phyloP scores from a whole-genome alignment of 2,329 filamentous ascomycete species.

The Phialophora macrospora region DNA sequence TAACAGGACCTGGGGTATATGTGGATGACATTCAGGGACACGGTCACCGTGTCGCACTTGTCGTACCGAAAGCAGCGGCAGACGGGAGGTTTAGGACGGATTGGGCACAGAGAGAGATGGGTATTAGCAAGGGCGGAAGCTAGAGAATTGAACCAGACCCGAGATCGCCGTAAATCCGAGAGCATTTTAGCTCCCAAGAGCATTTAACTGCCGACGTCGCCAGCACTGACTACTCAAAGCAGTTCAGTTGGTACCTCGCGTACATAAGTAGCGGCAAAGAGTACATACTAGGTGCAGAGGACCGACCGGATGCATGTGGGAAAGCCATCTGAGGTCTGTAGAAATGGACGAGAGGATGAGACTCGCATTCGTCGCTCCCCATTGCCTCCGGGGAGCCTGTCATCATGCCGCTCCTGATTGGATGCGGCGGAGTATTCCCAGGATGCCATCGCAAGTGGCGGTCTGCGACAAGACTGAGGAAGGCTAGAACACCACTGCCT shows the following conservation, averaged over 20 bases:
- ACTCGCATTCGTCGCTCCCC: conserved; percentile 8
- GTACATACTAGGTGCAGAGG: background rate
- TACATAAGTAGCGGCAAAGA: conserved; percentile 4
- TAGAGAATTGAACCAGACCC: background rate
- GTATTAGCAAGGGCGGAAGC: conserved; percentile 1
- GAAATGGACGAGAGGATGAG: conserved; percentile 6
- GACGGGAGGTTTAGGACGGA: conserved; percentile 31
- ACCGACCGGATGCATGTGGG: conserved; percentile 6
- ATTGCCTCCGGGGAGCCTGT: conserved; percentile 6
- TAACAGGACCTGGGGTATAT: conserved; percentile 15
- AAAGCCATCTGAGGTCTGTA: background rate
- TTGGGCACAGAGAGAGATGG: conserved; percentile 30
- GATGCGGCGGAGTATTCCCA: conserved; percentile 18
- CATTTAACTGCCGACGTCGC: background rate
- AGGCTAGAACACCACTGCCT: conserved; percentile 25
- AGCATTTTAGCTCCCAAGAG: background rate
- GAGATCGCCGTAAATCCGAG: background rate
- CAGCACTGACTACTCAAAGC: background rate
- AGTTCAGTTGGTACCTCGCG: background rate
- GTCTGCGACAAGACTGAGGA: conserved; percentile 22
- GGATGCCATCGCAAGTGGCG: conserved; percentile 28
- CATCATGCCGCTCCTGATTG: conserved; percentile 24
- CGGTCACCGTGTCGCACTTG: conserved; percentile 26
- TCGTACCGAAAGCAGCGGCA: conserved; percentile 32
- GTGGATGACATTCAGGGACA: conserved; percentile 17